Evolutionary conservation across 306 rosid genomes (phyloP).

Genomic region (Pueraria montana): DNA sequence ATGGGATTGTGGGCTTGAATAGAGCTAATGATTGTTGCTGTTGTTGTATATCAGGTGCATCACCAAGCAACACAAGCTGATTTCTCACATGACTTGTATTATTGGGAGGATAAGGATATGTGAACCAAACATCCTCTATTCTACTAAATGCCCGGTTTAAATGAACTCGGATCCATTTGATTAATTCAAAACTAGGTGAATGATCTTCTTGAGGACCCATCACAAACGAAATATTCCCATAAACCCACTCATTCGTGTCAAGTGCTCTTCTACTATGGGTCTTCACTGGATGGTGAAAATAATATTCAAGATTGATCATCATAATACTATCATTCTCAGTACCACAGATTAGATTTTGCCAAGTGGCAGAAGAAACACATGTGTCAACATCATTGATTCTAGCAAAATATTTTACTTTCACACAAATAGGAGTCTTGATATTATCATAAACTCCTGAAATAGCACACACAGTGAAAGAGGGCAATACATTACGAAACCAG

Average conservation of each 20-base stretch:
- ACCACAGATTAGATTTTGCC: no score
- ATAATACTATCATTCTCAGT: no score
- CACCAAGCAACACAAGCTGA: neutral
- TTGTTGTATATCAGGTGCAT: neutral
- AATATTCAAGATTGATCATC: no score
- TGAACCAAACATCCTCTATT: conserved; percentile 23
- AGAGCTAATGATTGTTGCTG: neutral
- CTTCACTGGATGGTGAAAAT: no score
- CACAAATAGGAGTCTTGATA: no score
- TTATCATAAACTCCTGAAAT: no score
- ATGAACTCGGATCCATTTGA: neutral
- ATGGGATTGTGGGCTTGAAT: neutral
- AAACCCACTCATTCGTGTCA: conserved; percentile 10
- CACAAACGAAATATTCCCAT: neutral
- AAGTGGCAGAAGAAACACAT: no score
- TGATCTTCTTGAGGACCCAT: neutral
- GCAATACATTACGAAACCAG: no score
- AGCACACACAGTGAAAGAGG: no score
- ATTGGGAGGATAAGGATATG: neutral
- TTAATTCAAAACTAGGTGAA: neutral
- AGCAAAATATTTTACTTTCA: no score
- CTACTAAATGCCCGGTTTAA: neutral
- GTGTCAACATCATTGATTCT: no score
- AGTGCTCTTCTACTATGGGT: neutral
- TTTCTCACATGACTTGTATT: neutral